A percentile compares a stretch with the other conserved stretches of the same genome.
phyloP scores from a whole-genome alignment of 495 filamentous ascomycete species.

The Penicillium chermesinum region DNA sequence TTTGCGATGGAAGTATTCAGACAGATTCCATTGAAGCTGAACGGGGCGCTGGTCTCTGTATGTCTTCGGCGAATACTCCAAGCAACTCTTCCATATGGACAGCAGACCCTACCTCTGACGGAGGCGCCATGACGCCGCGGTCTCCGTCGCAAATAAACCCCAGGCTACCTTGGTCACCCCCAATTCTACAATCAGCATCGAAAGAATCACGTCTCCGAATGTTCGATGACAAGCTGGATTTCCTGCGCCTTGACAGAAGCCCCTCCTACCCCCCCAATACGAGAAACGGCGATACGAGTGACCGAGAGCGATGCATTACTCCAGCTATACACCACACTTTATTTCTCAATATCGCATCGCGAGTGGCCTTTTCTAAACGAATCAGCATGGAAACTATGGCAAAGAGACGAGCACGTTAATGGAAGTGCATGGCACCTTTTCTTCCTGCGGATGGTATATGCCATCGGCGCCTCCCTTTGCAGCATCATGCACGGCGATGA shows the following conservation, averaged over 20 bases:
- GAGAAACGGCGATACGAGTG: background rate
- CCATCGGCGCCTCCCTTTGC: conserved; percentile 28
- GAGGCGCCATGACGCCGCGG: conserved; percentile 5
- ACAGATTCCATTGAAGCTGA: conserved; percentile 14
- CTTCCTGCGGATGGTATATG: conserved; percentile 30
- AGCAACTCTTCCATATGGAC: conserved; percentile 3
- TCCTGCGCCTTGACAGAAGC: conserved; percentile 11
- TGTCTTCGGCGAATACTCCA: background rate
- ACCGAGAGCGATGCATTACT: conserved; percentile 15
- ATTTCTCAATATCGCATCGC: conserved; percentile 29
- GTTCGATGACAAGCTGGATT: conserved; percentile 11
- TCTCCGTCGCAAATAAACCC: conserved; percentile 1
- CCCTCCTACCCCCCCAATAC: conserved; percentile 9
- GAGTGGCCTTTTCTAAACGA: conserved; percentile 32
- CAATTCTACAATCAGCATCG: conserved; percentile 6
- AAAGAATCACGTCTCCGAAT: conserved; percentile 7
- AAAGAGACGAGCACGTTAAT: conserved; percentile 10
- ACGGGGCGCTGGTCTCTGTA: background rate
- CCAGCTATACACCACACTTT: conserved; percentile 31
- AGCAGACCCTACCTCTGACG: background rate
- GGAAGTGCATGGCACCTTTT: conserved; percentile 27
- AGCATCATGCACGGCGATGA: conserved; percentile 22
- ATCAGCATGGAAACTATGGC: conserved; percentile 23
- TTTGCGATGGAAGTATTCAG: conserved; percentile 15
- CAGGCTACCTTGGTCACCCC: background rate